Base-by-base conservation (phyloP, 495 filamentous ascomycete genomes). In the Xylaria venustula region DNA sequence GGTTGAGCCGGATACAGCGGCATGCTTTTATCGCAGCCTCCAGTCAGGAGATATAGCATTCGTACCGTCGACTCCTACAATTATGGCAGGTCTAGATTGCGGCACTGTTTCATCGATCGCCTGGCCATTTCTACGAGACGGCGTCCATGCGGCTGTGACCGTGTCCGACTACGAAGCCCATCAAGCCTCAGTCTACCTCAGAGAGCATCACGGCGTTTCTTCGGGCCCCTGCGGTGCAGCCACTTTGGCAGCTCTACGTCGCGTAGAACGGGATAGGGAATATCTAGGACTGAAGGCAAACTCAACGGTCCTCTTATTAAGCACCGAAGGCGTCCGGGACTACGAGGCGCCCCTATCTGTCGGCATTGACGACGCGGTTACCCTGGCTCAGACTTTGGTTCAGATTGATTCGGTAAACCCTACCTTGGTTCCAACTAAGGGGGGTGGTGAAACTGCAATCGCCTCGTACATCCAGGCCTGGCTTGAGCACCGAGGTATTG, bases 41-140 rank as follows among this genome's bases (percentile, higher is more conserved):
- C 67, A 72, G 30, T 69, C 60, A 7, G 82, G 81, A 2, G 60
- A 75, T 34, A 71, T 77, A 15, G 72, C 73, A 5, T 51, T 75
- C 0, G 76, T 87, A 3, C 15, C 62, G 2, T 88, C 85, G 0
- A 74, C 69, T 0, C 64, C 75, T 8, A 89, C 82, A 5, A 88
- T 88, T 65, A 90, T 90, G 87, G 75, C 76, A 51, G 87, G 87
- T 2, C 81, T 90, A 80, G 81, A 86, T 62, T 90, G 87, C 62
- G 87, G 87, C 2, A 89, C 85, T 1, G 75, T 88, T 6, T 89
- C 87, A 0, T 72, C 72, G 1, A 82, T 76, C 8, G 84, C 87
- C 2, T 90, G 88, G 88, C 77, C 81, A 1, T 57, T 82, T 1
- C 65, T 90, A 15, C 66, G 75, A 14, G 66, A 73, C 6, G 79